phyloP scores from a whole-genome alignment of 768 basidiomycete species.

The Rhizopogon rudus region DNA sequence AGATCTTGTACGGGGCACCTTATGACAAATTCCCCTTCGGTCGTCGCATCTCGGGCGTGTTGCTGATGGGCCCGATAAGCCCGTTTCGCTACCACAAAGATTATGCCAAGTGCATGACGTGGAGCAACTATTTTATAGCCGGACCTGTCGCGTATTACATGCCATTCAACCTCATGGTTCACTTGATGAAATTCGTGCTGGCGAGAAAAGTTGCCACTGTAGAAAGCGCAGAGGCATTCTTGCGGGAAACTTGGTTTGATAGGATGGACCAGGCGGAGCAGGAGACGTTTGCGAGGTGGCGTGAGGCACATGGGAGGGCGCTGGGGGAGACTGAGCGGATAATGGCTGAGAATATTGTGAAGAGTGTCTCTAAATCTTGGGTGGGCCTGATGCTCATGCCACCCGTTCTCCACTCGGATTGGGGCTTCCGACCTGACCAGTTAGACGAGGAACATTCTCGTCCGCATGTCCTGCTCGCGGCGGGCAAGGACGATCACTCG shows the following conservation, averaged over 20 bases:
- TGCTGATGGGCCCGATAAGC: slow-evolving; percentile 42
- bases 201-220: slow-evolving; percentile 31
- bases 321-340: slow-evolving; percentile 39
- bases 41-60: slow-evolving; percentile 38
- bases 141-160: slow-evolving; percentile 40
- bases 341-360: slow-evolving; percentile 27
- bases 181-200: slow-evolving; percentile 29
- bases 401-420: slow-evolving; percentile 42
- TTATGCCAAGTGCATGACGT: slow-evolving; percentile 42
- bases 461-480: slow-evolving; percentile 41
- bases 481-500: slow-evolving; percentile 38
- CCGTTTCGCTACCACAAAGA: slow-evolving; percentile 42
- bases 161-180: slow-evolving; percentile 34
- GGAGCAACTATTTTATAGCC: slow-evolving; percentile 39
- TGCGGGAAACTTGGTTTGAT: slow-evolving; percentile 34
- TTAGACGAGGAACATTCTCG: slow-evolving; percentile 42
- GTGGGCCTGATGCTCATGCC: slow-evolving; percentile 44
- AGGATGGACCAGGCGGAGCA: slow-evolving; percentile 25
- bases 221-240: slow-evolving; percentile 36
- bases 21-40: slow-evolving; percentile 49
- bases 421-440: slow-evolving; percentile 40
- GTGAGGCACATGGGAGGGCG: slow-evolving; percentile 29
- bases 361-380: slow-evolving; percentile 48
- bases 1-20: slow-evolving; percentile 50
- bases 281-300: slow-evolving; percentile 34